These are phyloP conservation scores for Umbilicus rupestris DNA, from an alignment of 164 flowering plant species.

Conservation along the genomic window DNA sequence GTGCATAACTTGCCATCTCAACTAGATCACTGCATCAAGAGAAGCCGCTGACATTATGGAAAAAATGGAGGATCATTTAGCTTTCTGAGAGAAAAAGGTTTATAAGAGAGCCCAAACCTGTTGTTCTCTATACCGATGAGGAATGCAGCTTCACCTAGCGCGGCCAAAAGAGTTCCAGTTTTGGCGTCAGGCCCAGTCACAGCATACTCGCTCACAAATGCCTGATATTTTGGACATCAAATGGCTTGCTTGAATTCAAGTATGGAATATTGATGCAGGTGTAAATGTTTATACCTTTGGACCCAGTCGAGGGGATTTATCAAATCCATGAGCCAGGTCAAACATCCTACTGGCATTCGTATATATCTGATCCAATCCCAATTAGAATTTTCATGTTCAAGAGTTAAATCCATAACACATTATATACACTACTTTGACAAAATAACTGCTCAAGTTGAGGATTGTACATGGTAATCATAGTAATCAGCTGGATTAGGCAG, in stretches of 20 bases:
- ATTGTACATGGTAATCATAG: constrained; percentile 83
- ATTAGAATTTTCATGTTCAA: too few species aligned
- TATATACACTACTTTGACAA: too few species aligned
- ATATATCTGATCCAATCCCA: constrained; percentile 63
- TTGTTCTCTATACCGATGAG: constrained; percentile 81
- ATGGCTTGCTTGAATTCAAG: too few species aligned
- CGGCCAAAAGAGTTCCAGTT: constrained; percentile 68
- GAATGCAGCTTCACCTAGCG: constrained; percentile 83
- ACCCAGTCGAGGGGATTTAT: constrained; percentile 47
- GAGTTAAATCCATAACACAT: too few species aligned
- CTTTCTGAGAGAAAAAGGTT: too few species aligned
- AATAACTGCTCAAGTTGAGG: not conserved
- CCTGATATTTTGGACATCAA: constrained; percentile 28
- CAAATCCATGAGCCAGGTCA: constrained; percentile 43
- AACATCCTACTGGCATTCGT: constrained; percentile 51
- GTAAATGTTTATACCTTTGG: constrained; percentile 73
- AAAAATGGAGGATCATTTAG: too few species aligned
- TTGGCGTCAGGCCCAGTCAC: constrained; percentile 43
- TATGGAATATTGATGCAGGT: too few species aligned
- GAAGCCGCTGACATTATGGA: too few species aligned
- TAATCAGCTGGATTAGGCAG: constrained; percentile 90
- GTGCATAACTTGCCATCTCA: constrained; percentile 93
- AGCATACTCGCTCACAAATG: constrained; percentile 98
- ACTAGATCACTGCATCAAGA: constrained; percentile 63
- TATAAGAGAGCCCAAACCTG: constrained; percentile 33